Percentiles rank a stretch among this genome's conserved stretches.
Evolutionary conservation across 2,329 filamentous ascomycete species (phyloP).

Genomic region (Lasiodiplodia sp.): DNA sequence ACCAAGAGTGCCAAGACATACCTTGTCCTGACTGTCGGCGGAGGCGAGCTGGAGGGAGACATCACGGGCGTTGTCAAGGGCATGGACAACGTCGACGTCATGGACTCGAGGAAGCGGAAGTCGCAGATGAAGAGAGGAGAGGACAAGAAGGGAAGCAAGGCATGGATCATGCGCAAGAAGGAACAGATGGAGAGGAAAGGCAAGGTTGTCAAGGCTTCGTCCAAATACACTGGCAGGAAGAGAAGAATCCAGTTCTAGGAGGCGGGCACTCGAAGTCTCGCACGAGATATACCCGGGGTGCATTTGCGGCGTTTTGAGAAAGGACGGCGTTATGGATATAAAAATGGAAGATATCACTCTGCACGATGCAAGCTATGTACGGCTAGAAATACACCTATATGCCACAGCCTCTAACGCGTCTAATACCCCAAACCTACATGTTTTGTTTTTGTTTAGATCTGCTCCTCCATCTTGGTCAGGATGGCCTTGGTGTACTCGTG

Average conservation of each 20-base stretch:
- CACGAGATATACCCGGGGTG: slow-evolving; percentile 28
- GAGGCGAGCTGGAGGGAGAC: slow-evolving; percentile 68
- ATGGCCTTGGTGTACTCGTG: slow-evolving; percentile 96
- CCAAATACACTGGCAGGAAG: slow-evolving; percentile 93
- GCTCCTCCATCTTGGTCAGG: slow-evolving; percentile 88
- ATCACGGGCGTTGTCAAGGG: slow-evolving; percentile 90
- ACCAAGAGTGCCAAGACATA: slow-evolving; percentile 99
- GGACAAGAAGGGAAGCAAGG: slow-evolving; percentile 81
- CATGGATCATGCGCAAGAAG: slow-evolving; percentile 86
- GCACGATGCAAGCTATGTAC: slow-evolving; percentile 50
- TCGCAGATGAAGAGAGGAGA: slow-evolving; percentile 62
- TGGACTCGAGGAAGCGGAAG: slow-evolving; percentile 60
- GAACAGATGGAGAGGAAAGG: slow-evolving; percentile 94
- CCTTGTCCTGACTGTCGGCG: slow-evolving; percentile 88
- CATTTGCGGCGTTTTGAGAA: slow-evolving; percentile 31
- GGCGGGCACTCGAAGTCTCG: background rate
- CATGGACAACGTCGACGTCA: slow-evolving; percentile 84
- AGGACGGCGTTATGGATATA: slow-evolving; percentile 41
- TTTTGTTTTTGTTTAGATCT: slow-evolving; percentile 43
- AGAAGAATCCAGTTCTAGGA: slow-evolving; percentile 77
- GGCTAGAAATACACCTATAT: slow-evolving; percentile 52
- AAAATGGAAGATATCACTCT: slow-evolving; percentile 32
- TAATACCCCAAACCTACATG: slow-evolving; percentile 9
- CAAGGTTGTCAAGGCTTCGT: slow-evolving; percentile 89
- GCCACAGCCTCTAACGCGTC: slow-evolving; percentile 27